Conservation (phyloP, 208 protist genomes). For the Crithidia bombi region DNA sequence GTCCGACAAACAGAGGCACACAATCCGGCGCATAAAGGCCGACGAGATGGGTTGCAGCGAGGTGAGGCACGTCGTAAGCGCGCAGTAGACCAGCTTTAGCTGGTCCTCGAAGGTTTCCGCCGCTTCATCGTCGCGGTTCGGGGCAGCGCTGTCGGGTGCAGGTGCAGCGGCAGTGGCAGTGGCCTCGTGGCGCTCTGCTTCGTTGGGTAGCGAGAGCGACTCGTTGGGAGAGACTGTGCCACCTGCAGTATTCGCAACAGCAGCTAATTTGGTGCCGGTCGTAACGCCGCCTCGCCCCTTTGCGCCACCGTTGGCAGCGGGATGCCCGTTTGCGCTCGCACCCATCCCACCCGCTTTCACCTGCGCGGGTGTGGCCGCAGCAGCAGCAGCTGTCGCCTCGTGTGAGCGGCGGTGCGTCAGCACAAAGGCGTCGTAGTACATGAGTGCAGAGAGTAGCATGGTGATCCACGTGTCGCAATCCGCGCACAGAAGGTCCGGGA, state of each 20-base stretch:
- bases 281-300: no score
- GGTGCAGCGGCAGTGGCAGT: not conserved
- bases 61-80: slow-evolving; percentile 39
- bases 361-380: not conserved
- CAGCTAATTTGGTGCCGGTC: no score
- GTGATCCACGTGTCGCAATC: slow-evolving; percentile 65
- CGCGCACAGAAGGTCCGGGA: slow-evolving; percentile 70
- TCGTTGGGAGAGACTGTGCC: no score
- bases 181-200: slow-evolving; percentile 2
- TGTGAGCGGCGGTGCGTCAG: slow-evolving; percentile 33
- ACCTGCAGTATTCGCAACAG: no score
- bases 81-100: slow-evolving; percentile 41
- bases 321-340: not conserved
- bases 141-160: not conserved
- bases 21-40: slow-evolving; percentile 9
- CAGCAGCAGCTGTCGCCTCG: not conserved
- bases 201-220: not conserved
- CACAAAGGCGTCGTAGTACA: slow-evolving; percentile 38
- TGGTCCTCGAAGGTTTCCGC: slow-evolving; percentile 18
- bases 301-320: no score
- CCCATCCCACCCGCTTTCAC: not conserved
- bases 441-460: slow-evolving; percentile 53
- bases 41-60: slow-evolving; percentile 39
- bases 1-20: slow-evolving; percentile 25
- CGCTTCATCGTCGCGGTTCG: slow-evolving; percentile 1